These are phyloP conservation scores for Candida pseudofarinosa DNA, from an alignment of 805 yeast species.

Conservation along the genomic window DNA sequence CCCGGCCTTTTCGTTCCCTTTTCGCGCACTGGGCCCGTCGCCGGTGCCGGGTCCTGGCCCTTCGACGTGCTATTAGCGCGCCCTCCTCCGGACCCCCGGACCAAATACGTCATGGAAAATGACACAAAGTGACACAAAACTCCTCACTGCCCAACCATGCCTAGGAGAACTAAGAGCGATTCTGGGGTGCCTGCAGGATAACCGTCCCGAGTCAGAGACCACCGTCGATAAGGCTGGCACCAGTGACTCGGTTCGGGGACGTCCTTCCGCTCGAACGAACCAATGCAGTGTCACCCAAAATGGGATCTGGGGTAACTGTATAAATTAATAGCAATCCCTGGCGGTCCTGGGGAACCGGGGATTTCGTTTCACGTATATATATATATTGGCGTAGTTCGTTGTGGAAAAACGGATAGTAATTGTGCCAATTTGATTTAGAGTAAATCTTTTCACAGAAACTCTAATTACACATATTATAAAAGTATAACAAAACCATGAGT, in stretches of 20 bases:
- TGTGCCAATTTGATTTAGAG: too few relatives aligned
- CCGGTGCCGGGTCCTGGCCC: not conserved
- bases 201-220: not conserved
- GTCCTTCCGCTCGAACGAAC: constrained; percentile 12
- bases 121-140: not conserved
- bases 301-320: constrained; percentile 12
- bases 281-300: not conserved
- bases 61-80: not conserved
- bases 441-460: too few relatives aligned
- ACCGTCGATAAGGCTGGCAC: not conserved
- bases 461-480: too few relatives aligned
- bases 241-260: constrained; percentile 1
- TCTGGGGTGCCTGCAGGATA: not conserved
- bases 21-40: not conserved
- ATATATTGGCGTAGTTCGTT: too few relatives aligned
- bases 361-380: not conserved
- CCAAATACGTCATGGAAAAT: not conserved
- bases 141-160: not conserved
- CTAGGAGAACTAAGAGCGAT: too few relatives aligned
- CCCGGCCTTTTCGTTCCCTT: not conserved
- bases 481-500: constrained; percentile 22
- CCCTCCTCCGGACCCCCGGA: not conserved
- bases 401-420: too few relatives aligned
- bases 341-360: not conserved
- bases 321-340: constrained; percentile 6